Evolutionary conservation across 768 basidiomycete species (phyloP), one percentile per base, ranked within the genome.

Genomic region (Gelatoporia subvermispora): DNA sequence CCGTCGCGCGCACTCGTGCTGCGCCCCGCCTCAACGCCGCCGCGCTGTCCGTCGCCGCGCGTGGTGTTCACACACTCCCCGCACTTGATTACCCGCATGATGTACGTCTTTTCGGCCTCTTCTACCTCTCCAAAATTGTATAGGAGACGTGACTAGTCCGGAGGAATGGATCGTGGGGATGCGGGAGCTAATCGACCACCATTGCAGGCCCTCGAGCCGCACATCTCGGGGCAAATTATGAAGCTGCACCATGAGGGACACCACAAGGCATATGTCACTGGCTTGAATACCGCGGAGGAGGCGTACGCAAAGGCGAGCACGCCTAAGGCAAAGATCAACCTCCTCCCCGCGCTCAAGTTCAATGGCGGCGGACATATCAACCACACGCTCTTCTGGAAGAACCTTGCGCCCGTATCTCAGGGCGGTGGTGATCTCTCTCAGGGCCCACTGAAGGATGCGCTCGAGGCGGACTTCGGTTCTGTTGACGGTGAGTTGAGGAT

Each of bases 311-410:
- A 81, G 53, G 65, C 83, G 3, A 62, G 73, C 16, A 80, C 86
- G 35, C 76, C 82, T 46, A 84, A 84, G 63, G 84, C 86, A 58
- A 72, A 77, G 54, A 95, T 99, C 66, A 78, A 78, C 3, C 78
- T 98, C 16, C 95, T 97, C 67, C 72, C 86, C 13, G 93, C 95
- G 8, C 73, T 99, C 64, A 97, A 93, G 72, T 99, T 98, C 71
- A 95, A 96, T 66, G 94, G 94, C n/a, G 94, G 94, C 61, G 91
- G 91, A 3, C 93, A 94, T 62, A 91, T 94, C 65, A 96, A 96
- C 69, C 93, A 95, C 68, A 82, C 93, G 13, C 74, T 98, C 28
- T 99, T 99, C 77, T 99, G 96, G 96, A 90, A 85, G 69, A 98
- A 95, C 70, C 80, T 99, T 55, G 87, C 93, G 0, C 96, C 96